These are phyloP conservation scores for Paramecium primaurelia DNA, from an alignment of 73 alveolate genomes.

Conservation along the genomic window DNA sequence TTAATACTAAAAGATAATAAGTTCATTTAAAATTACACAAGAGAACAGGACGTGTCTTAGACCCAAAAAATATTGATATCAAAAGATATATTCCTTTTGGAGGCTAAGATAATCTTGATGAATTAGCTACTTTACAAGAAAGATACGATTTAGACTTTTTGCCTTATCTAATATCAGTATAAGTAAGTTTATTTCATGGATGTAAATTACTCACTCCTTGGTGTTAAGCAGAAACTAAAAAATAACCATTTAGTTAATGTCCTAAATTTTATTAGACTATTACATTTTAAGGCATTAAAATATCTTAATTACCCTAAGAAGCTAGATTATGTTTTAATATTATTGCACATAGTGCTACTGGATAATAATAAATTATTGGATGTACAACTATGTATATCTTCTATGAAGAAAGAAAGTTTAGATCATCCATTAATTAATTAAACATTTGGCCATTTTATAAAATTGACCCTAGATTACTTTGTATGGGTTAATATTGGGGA, in stretches of 20 bases:
- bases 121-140: conserved; percentile 35
- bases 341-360: conserved; percentile 52
- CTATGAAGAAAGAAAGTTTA: conserved; percentile 54
- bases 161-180: conserved; percentile 62
- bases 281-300: conserved; percentile 55
- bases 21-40: conserved; percentile 34
- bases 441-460: conserved; percentile 71
- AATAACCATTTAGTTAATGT: conserved; percentile 56
- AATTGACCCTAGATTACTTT: conserved; percentile 54
- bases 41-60: conserved; percentile 9
- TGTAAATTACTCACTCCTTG: conserved; percentile 42
- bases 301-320: conserved; percentile 69
- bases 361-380: conserved; percentile 61
- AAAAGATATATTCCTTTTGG: conserved; percentile 35
- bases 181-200: conserved; percentile 64
- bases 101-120: conserved; percentile 55
- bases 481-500: conserved; percentile 69
- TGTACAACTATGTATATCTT: conserved; percentile 63
- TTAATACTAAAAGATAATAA: conserved; percentile 4
- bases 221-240: conserved; percentile 54
- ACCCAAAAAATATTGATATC: neutral
- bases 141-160: conserved; percentile 53
- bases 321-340: conserved; percentile 65
- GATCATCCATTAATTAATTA: conserved; percentile 51
- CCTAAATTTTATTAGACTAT: conserved; percentile 58